Base-by-base conservation (phyloP, 768 basidiomycete genomes). In the Tylopilus sp. region DNA sequence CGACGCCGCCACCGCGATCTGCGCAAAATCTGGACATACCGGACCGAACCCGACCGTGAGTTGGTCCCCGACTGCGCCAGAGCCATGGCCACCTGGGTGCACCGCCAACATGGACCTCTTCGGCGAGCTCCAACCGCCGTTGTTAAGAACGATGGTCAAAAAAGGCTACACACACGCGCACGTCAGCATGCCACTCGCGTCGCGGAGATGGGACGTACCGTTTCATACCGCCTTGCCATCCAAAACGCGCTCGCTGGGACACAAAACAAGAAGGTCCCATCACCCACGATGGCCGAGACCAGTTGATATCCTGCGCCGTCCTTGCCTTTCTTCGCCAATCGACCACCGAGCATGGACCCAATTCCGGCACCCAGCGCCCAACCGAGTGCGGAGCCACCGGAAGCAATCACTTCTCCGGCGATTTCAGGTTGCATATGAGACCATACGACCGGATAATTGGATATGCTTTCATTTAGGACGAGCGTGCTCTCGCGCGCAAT, bases 111-210 rank as follows among this genome's bases (percentile, higher is more conserved):
- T 80, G 0, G 84, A 86, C 13, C 79, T 57, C 54, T 75, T 80
- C 4, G 86, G 86, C 0, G 83, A 80, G 58, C 73, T 80, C 84
- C 83, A 85, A 0, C 83, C 85, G 0, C 84, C 85, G 50, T 88
- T 88, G 62, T 88, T 88, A 13, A 89, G 66, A 1, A 88, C 72
- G 55, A 88, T 71, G 0, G 84, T 87, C 23, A 88, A 64, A 71
- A 86, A 88, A 1, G 85, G 86, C 84, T 86, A 38, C 3, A 13
- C n/a, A n/a, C n/a, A n/a, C n/a, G 5, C 18, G 21, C n/a, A 17
- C 3, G 28, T 44, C 38, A 41, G 21, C 17, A 12, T 21, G 13
- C 25, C 13, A 28, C 5, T 11, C 3, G 9, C 26, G 2, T 15
- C 5, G 30, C 8, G 17, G 3, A 18, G 21, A 33, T 3, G 6